Evolutionary conservation across 2,329 filamentous ascomycete species (phyloP).

Genomic region (Monosporascus sp.): DNA sequence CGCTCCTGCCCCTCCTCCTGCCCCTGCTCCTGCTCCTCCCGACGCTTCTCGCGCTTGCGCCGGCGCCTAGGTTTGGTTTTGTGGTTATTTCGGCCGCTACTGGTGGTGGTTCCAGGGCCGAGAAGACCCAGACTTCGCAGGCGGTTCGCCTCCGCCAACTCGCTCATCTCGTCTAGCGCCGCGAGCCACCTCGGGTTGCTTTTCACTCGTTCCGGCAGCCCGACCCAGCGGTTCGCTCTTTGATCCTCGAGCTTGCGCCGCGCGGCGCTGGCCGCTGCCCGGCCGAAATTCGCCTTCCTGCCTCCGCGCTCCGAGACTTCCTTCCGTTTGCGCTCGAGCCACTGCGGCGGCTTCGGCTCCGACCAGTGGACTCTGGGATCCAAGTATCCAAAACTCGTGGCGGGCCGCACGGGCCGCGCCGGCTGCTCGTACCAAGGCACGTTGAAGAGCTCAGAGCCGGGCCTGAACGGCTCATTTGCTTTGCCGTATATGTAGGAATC

Average conservation of each 20-base stretch:
- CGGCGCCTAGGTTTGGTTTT: too few species aligned
- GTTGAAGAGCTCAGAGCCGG: slow-evolving; percentile 17
- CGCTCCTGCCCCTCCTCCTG: too few species aligned
- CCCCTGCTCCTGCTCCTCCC: too few species aligned
- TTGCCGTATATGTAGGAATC: slow-evolving; percentile 36
- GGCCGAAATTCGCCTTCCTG: slow-evolving; percentile 47
- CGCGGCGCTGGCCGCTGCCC: slow-evolving; percentile 25
- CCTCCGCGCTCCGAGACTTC: slow-evolving; percentile 46
- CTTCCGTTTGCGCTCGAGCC: slow-evolving; percentile 41
- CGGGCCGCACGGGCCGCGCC: slow-evolving; percentile 12
- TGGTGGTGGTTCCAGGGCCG: too few species aligned
- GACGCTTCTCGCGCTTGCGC: too few species aligned
- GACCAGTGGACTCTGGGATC: slow-evolving; percentile 48
- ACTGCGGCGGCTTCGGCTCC: slow-evolving; percentile 36
- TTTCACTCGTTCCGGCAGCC: slow-evolving; percentile 39
- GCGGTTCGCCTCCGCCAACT: slow-evolving; percentile 13
- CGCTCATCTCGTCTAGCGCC: slow-evolving; percentile 31
- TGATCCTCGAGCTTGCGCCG: slow-evolving; percentile 31
- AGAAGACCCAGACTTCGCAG: neutral
- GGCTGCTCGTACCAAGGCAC: slow-evolving; percentile 9
- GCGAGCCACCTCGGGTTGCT: slow-evolving; percentile 41
- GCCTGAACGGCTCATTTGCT: slow-evolving; percentile 21
- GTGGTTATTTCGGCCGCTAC: too few species aligned
- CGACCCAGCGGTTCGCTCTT: slow-evolving; percentile 15
- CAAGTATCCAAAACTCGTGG: slow-evolving; percentile 38